These are phyloP conservation scores for Ophiosphaerella korrae DNA, from an alignment of 2,329 filamentous ascomycete species.

Conservation along the genomic window DNA sequence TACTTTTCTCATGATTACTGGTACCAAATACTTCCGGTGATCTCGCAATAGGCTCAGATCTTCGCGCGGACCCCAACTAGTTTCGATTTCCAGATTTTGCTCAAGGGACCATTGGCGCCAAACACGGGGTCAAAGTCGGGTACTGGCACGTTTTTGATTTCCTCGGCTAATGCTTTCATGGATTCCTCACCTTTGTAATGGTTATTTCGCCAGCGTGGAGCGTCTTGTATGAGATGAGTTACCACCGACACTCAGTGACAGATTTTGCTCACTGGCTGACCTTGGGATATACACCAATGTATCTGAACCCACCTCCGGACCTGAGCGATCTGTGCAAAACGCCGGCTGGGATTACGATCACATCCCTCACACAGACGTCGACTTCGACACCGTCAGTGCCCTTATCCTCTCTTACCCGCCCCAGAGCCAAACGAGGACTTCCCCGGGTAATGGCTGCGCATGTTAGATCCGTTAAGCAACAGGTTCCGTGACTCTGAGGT, in stretches of 20 bases:
- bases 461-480: neutral
- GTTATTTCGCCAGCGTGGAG: conserved; percentile 14
- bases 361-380: conserved; percentile 35
- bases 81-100: conserved; percentile 8
- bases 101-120: conserved; percentile 9
- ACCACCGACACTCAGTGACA: neutral
- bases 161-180: conserved; percentile 2
- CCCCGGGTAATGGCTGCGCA: conserved; percentile 26
- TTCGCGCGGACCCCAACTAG: neutral
- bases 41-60: neutral
- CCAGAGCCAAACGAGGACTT: conserved; percentile 35
- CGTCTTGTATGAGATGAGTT: neutral
- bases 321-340: conserved; percentile 41
- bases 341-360: conserved; percentile 44
- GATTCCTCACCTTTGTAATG: conserved; percentile 6
- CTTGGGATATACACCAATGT: conserved; percentile 45
- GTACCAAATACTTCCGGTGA: neutral
- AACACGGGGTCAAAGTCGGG: conserved; percentile 11
- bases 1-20: neutral
- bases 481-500: neutral
- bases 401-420: conserved; percentile 32
- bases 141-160: conserved; percentile 8
- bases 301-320: conserved; percentile 39
- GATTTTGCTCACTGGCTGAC: conserved; percentile 15
- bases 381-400: conserved; percentile 10